phyloP scores from a whole-genome alignment of 2,329 filamentous ascomycete species.

The Polytolypa hystricis region DNA sequence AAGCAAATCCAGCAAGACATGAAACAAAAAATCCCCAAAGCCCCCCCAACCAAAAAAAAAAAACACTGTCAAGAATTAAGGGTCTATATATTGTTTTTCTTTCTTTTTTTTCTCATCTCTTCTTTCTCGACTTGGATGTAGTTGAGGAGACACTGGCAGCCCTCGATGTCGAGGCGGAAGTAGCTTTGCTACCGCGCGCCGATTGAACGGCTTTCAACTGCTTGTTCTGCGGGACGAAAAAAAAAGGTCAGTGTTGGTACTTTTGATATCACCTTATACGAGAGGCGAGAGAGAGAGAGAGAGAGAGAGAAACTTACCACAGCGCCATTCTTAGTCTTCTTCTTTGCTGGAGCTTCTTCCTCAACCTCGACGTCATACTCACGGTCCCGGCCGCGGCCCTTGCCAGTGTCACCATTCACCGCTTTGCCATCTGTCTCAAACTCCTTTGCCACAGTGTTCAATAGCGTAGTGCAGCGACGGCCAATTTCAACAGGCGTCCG shows the following conservation, averaged over 20 bases:
- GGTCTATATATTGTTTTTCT: background rate
- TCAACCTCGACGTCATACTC: constrained; percentile 76
- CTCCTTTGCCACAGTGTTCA: constrained; percentile 90
- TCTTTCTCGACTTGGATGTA: constrained; percentile 41
- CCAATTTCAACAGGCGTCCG: constrained; percentile 87
- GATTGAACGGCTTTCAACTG: constrained; percentile 79
- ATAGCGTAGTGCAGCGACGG: constrained; percentile 81
- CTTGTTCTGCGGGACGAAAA: constrained; percentile 59
- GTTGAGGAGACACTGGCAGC: constrained; percentile 81
- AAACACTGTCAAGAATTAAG: background rate
- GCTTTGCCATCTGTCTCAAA: constrained; percentile 55
- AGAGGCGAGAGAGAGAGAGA: background rate
- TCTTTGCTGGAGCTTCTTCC: constrained; percentile 76
- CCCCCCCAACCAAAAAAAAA: background rate
- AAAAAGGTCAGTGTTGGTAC: too few species aligned
- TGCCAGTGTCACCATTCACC: constrained; percentile 51
- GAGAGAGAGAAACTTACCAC: constrained; percentile 51
- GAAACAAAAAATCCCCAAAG: background rate
- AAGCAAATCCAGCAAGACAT: background rate
- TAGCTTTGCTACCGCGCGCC: constrained; percentile 56
- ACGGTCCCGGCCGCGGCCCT: constrained; percentile 46
- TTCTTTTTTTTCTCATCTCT: constrained; percentile 24
- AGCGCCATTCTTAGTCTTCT: constrained; percentile 80
- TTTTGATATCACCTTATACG: too few species aligned
- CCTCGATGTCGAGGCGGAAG: constrained; percentile 66